These are phyloP conservation scores for Pichia insulana DNA, from an alignment of 805 yeast species.

Conservation along the genomic window DNA sequence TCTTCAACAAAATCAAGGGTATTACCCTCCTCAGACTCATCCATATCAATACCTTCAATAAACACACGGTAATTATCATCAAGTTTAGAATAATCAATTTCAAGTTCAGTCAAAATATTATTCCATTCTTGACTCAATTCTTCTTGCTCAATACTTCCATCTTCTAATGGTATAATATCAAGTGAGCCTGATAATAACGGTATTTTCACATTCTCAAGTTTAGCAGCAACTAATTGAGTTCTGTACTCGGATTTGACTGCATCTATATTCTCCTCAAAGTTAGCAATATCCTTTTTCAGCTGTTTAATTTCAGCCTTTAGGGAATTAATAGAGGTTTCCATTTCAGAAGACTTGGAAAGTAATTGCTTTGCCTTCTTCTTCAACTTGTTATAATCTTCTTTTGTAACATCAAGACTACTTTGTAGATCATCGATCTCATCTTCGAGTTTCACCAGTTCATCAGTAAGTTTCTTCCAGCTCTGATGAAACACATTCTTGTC, in stretches of 20 bases:
- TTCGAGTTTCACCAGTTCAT: slow-evolving; percentile 27
- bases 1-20: slow-evolving; percentile 18
- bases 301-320: slow-evolving; percentile 26
- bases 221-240: slow-evolving; percentile 59
- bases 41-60: slow-evolving; percentile 31
- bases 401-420: slow-evolving; percentile 32
- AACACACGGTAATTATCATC: slow-evolving; percentile 32
- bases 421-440: slow-evolving; percentile 31
- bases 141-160: slow-evolving; percentile 19
- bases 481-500: slow-evolving; percentile 32
- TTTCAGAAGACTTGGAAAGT: slow-evolving; percentile 14
- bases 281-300: slow-evolving; percentile 28
- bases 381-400: slow-evolving; percentile 25
- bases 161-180: slow-evolving; percentile 54
- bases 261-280: slow-evolving; percentile 45
- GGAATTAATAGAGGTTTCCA: slow-evolving; percentile 24
- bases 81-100: slow-evolving; percentile 45
- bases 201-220: slow-evolving; percentile 56
- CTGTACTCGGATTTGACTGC: slow-evolving; percentile 47
- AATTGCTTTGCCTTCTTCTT: slow-evolving; percentile 12
- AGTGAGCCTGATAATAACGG: slow-evolving; percentile 58
- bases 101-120: slow-evolving; percentile 34
- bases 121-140: slow-evolving; percentile 28
- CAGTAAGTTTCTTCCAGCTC: slow-evolving; percentile 26
- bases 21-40: slow-evolving; percentile 33